Base-by-base conservation (phyloP, 305 asterid genomes). In the Fraxinus angustifolia region DNA sequence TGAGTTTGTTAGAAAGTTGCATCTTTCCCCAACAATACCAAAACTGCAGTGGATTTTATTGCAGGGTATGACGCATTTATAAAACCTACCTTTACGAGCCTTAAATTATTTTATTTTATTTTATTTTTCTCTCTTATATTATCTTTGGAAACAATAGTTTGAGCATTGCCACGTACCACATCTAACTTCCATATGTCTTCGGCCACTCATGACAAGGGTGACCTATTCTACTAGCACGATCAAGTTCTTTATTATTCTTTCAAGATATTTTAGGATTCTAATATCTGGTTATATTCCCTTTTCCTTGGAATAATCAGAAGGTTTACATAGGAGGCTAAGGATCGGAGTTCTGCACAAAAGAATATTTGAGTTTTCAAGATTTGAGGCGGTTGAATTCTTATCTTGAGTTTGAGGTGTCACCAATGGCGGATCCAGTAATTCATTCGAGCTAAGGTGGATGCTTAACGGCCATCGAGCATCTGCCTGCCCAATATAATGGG, bases 31-130 rank as follows among this genome's bases (percentile, higher is more conserved):
- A 30, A 68, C 8, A 68, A 11, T 68, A 67, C 19, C 38, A 28
- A 11, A 28, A 30, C 74, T 11, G 40, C 4, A 68, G 19, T 30
- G 36, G 40, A 5, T 1, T 68, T 68, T 12, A 11, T 28, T 68
- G 74, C 74, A 68, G 74, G 34, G 6, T 3, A 67, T 67, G 74
- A 68, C 74, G 74, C 74, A 68, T 68, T 68, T 12, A 68, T 68
- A 68, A 30, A 28, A 30, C 40, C 74, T 28, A 68, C 38, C 74
- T 68, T 68, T 12, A 11, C 4, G 21, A 23, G 71, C 71, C 6
- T 23, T 60, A 62, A 62, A 1, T 35, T 5, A 35, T 35, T 33
- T 36, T 36, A 36, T 56, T 3, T 58, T 58, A 56, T 58, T 58
- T 2, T 58, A 19, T 17, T 58, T 58, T 48, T 48, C 2, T 0